Conservation (phyloP, 2,329 filamentous ascomycete species). For the Curvularia sp. region DNA sequence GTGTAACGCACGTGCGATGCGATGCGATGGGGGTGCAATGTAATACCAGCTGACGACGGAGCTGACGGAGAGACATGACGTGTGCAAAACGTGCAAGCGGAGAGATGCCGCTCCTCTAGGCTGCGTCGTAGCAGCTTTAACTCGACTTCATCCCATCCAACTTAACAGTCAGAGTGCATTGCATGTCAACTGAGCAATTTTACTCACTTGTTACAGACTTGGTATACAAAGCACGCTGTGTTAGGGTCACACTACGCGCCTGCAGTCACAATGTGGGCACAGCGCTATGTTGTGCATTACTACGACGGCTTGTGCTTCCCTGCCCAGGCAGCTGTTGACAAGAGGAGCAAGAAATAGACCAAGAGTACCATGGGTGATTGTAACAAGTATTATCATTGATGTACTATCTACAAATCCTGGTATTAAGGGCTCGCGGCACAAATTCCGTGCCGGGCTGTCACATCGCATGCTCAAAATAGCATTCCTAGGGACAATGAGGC, state of each 20-base stretch:
- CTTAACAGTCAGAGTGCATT: not conserved
- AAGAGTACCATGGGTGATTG: not conserved
- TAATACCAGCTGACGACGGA: not conserved
- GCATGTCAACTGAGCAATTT: not conserved
- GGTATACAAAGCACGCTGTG: not conserved
- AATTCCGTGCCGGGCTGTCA: conserved; percentile 42
- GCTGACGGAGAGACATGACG: not conserved
- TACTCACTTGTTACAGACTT: not conserved
- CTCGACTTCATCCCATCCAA: conserved; percentile 2
- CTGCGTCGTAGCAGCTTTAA: not conserved
- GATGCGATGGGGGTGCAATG: not conserved
- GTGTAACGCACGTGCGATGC: not conserved
- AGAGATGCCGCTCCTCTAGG: not conserved
- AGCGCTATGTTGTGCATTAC: not conserved
- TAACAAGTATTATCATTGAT: conserved; percentile 34
- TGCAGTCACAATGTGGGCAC: not conserved
- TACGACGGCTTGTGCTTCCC: not conserved
- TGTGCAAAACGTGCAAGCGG: not conserved
- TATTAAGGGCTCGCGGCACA: conserved; percentile 20
- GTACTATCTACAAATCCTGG: conserved; percentile 35
- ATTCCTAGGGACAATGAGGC: conserved; percentile 26
- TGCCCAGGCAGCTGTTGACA: not conserved
- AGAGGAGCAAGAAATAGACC: not conserved
- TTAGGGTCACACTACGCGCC: not conserved
- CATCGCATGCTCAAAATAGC: conserved; percentile 36